Evolutionary conservation across 1,139 yeast genomes (phyloP), one percentile per base, ranked within the genome.

Genomic region (Candida neerlandica): DNA sequence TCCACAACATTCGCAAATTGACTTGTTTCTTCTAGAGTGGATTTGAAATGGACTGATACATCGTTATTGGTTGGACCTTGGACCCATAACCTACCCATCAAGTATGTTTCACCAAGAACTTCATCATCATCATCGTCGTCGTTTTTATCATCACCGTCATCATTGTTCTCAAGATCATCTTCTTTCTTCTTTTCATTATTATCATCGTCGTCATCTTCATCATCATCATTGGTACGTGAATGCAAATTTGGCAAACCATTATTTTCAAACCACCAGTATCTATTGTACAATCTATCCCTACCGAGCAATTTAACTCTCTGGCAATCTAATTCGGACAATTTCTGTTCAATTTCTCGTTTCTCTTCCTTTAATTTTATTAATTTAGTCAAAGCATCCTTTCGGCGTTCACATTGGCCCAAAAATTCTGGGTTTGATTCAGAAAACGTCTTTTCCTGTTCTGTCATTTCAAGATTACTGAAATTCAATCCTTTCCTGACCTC

Each of bases 241-340:
- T 75, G 80, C 42, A 82, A 65, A 19, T 81, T 81, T 5, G 91
- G 89, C 49, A 89, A 74, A 0, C 98, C 98, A 61, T 86, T 86
- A 55, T 81, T 78, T 63, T 94, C 98, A 63, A 92, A 85, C 97
- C 97, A 94, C 96, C 96, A 95, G 65, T 92, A 94, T 56, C 94
- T 76, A 68, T 94, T 95, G 64, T 75, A 90, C 54, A 82, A 80
- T 48, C 96, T 75, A 65, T 94, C 99, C 55, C 84, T 80, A 4
- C 99, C 99, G 27, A 94, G 70, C 45, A 83, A 75, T 51, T 82
- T 81, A 41, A 91, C 79, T 52, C 99, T 71, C 64, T 91, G 97
- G 54, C 88, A 78, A 61, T 92, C 97, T 45, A 82, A 69, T 58
- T 85, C 90, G 44, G 79, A 77, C 35, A 87, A 67, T 51, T 80